Evolutionary conservation across 768 basidiomycete genomes (phyloP).

Genomic region (Russula compacta): DNA sequence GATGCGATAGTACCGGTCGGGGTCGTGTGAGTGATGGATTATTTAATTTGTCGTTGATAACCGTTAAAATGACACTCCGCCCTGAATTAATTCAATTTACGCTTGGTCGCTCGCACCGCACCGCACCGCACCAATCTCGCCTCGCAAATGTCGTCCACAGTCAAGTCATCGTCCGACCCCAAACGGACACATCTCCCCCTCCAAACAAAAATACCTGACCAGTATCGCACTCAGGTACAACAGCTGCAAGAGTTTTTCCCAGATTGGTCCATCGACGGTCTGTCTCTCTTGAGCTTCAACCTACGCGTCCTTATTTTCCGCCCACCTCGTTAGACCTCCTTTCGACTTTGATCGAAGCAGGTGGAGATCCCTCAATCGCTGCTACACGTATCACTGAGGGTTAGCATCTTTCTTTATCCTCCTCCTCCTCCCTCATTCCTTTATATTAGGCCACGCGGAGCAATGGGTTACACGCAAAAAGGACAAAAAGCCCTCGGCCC

Average conservation of each 20-base stretch:
- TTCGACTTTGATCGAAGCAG: conserved; percentile 56
- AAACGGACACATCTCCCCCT: conserved; percentile 23
- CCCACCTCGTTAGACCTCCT: conserved; percentile 44
- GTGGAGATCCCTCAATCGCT: conserved; percentile 61
- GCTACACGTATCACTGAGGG: conserved; percentile 72
- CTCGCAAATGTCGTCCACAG: conserved; percentile 20
- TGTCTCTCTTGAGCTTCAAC: conserved; percentile 10
- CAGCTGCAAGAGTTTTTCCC: conserved; percentile 69
- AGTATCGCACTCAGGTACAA: conserved; percentile 44
- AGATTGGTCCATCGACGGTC: conserved; percentile 61
- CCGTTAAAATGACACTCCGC: conserved; percentile 4
- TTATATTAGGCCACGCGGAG: conserved; percentile 51
- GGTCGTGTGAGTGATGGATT: neutral
- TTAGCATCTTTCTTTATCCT: conserved; percentile 22
- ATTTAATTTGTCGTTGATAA: neutral
- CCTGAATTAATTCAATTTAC: neutral
- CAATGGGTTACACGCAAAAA: conserved; percentile 87
- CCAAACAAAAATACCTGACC: conserved; percentile 26
- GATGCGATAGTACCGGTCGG: neutral
- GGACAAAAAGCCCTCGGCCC: conserved; percentile 57
- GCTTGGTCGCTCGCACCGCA: neutral
- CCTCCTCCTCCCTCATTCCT: conserved; percentile 19
- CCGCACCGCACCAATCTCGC: neutral
- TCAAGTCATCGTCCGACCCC: conserved; percentile 26
- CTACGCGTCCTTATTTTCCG: conserved; percentile 21